phyloP scores from a whole-genome alignment of 768 basidiomycete genomes.

The Suillus ampliporus region DNA sequence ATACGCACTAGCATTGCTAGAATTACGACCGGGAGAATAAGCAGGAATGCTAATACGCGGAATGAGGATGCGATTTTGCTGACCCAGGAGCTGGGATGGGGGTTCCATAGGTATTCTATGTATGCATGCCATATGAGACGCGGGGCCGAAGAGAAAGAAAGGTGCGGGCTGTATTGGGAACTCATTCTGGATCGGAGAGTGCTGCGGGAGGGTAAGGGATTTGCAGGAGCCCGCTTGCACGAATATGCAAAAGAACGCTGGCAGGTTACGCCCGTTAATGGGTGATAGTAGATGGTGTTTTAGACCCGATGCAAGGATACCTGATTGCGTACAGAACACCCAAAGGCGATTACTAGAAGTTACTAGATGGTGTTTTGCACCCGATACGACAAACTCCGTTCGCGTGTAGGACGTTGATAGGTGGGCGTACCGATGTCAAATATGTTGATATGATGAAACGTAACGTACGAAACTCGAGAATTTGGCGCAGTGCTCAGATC shows the following conservation, averaged over 20 bases:
- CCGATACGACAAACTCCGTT: constrained; percentile 7
- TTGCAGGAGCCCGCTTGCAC: constrained; percentile 8
- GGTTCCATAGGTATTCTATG: constrained; percentile 65
- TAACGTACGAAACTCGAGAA: constrained; percentile 12
- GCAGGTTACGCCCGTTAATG: constrained; percentile 11
- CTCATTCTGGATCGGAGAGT: constrained; percentile 5
- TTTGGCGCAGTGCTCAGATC: neutral
- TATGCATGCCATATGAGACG: constrained; percentile 63
- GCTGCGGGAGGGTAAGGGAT: constrained; percentile 14
- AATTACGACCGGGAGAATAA: constrained; percentile 55
- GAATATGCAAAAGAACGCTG: constrained; percentile 26
- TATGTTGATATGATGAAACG: constrained; percentile 8
- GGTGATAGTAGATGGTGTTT: neutral
- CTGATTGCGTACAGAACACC: neutral
- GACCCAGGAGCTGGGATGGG: constrained; percentile 70
- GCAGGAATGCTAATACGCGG: constrained; percentile 64
- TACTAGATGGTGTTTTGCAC: constrained; percentile 8
- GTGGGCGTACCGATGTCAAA: constrained; percentile 16
- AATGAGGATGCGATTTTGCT: constrained; percentile 64
- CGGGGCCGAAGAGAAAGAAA: constrained; percentile 41
- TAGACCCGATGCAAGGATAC: constrained; percentile 5
- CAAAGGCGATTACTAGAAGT: neutral
- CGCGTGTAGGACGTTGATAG: constrained; percentile 12
- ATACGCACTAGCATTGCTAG: constrained; percentile 69
- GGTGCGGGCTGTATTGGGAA: constrained; percentile 18